Evolutionary conservation across 331 rosid genomes (phyloP), one percentile per base, ranked within the genome.

Genomic region (Rhamnella rubrinervis): DNA sequence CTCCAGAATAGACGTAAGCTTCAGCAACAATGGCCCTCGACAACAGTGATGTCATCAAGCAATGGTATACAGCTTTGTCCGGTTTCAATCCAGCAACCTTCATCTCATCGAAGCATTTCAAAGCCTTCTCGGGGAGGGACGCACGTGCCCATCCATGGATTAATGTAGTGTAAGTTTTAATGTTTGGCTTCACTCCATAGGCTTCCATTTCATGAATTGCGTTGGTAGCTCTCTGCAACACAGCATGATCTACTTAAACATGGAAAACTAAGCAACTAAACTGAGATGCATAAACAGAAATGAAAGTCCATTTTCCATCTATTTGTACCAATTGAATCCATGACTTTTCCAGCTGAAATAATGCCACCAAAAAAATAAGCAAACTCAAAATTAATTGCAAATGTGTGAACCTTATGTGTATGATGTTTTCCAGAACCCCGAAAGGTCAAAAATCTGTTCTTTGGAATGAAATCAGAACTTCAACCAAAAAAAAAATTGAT

Each of bases 101-200:
- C 97, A 93, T 88, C 81, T 91, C 91, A 67, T 81, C 89, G 37
- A 87, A 93, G 83, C 92, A 88, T 79, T 53, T 82, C 71, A 91
- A 77, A 25, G 98, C 98, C 78, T 85, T 93, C 85, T 93, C 98
- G 1, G 96, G 98, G 49, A 91, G 80, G 67, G 97, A 88, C 59
- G 95, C 96, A 53, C 95, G 98, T 7, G 97, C 95, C 98, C 98
- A 93, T 41, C 98, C 98, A 56, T 87, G 84, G 60, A 93, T 91
- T 55, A 88, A 65, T n/a, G 97, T 91, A 18, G 97, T 93, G 83
- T 82, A 93, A 23, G 98, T 93, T 78, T 88, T 91, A 21, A 93
- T 77, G 76, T 93, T 93, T 71, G 98, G 96, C 83, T 81, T 88
- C 79, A 93, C 88, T 60, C 92, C 91, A 21, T 70, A 53, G 2